Evolutionary conservation across 164 flowering plant genomes (phyloP).

Genomic region (Euptelea pleiosperma): DNA sequence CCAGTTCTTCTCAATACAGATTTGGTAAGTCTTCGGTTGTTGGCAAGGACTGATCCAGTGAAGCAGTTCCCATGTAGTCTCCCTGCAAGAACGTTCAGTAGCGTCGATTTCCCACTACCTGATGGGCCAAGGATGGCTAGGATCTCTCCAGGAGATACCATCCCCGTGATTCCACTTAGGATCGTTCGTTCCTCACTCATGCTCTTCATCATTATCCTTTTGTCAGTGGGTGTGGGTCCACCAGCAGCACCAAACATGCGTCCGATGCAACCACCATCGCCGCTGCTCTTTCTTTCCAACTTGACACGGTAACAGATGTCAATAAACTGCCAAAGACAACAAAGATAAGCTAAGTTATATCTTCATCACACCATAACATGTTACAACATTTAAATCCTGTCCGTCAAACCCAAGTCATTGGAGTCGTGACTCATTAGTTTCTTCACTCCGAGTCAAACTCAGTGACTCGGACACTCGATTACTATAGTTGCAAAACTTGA

Average conservation of each 20-base stretch:
- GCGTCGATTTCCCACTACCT: conserved; percentile 91
- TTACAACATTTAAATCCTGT: background rate
- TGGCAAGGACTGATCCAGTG: conserved; percentile 62
- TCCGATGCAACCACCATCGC: conserved; percentile 7
- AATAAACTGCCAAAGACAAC: conserved; percentile 46
- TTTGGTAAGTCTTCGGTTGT: conserved; percentile 34
- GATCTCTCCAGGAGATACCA: conserved; percentile 75
- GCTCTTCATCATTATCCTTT: background rate
- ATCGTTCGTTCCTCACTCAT: conserved; percentile 44
- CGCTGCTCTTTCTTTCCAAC: conserved; percentile 21
- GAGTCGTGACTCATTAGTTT: too few relatives aligned
- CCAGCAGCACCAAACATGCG: conserved; percentile 15
- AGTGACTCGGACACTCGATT: too few relatives aligned
- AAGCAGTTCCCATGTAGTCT: conserved; percentile 42
- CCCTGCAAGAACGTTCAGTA: conserved; percentile 71
- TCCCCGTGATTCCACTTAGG: conserved; percentile 60
- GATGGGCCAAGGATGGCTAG: conserved; percentile 90
- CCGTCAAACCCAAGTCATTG: too few relatives aligned
- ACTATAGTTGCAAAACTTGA: too few relatives aligned
- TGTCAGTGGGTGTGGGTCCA: conserved; percentile 3
- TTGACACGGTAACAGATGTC: conserved; percentile 60
- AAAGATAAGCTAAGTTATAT: background rate
- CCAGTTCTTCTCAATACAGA: conserved; percentile 48
- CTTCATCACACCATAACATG: background rate
- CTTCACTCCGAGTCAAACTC: too few relatives aligned